Evolutionary conservation across 495 filamentous ascomycete genomes (phyloP), one percentile per base, ranked within the genome.

Genomic region (Neurospora tetrasperma): DNA sequence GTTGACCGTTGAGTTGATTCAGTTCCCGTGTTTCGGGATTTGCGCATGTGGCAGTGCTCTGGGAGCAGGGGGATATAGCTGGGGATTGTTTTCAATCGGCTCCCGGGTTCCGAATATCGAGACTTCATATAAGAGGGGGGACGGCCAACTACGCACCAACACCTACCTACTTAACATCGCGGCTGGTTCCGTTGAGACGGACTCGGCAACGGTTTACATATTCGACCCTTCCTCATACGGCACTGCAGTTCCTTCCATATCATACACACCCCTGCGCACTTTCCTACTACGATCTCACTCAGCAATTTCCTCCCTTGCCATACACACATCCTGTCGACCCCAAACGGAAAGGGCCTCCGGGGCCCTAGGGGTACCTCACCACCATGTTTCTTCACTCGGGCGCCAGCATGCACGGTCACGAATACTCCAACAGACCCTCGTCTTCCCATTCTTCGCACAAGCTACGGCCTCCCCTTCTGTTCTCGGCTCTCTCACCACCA

Each of bases 361-460:
- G 54, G 54, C 54, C 54, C 54, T 62, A 62, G 54, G 54, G 54
- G 27, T 18, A 62, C 40, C 44, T n/a, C n/a, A 69, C 42, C 71
- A 76, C 62, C 54, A 86, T 86, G 85, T 85, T 86, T 75, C 76
- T 86, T 3, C 85, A 86, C 72, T 80, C 83, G 6, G 85, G 84
- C 10, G 85, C 84, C 5, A 83, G 83, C 78, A 74, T 86, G 12
- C 89, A 90, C 76, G 83, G 86, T 71, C 85, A 86, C 80, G 89
- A 90, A 77, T 85, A 84, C 75, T 86, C 84, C 38, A 83, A 72
- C 70, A 84, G 77, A 35, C 81, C 83, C 62, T 71, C 80, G 20
- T 72, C 75, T 20, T 75, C 80, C 78, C 76, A 80, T 76, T 74
- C 80, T 71, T 66, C 72, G 18, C 74, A 74, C 5, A 76, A 84